Evolutionary conservation across 371 early-diverging fungal species (phyloP).

Genomic region (Quaeritorhiza haematococci): DNA sequence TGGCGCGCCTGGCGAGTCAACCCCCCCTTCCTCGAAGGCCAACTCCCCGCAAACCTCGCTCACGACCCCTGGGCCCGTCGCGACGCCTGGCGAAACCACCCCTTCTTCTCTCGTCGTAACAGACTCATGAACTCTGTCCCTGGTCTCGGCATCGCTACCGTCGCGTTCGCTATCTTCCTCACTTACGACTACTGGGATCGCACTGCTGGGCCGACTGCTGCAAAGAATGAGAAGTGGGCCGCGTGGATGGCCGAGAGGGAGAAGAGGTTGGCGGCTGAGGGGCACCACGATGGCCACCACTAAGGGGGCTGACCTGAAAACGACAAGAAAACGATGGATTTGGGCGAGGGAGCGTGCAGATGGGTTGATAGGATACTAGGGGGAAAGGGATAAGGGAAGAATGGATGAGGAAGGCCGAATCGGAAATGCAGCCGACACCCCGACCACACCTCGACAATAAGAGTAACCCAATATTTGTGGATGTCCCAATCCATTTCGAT

Average conservation of each 20-base stretch:
- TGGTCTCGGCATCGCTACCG: constrained; percentile 74
- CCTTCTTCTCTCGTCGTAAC: constrained; percentile 62
- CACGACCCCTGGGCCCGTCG: constrained; percentile 80
- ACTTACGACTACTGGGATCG: constrained; percentile 63
- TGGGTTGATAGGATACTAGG: too few relatives aligned
- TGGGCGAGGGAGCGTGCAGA: too few relatives aligned
- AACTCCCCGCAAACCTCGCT: constrained; percentile 15
- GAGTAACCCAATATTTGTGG: too few relatives aligned
- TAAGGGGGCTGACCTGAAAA: too few relatives aligned
- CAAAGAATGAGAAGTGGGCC: constrained; percentile 34
- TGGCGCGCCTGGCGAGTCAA: constrained; percentile 16
- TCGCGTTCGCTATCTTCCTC: constrained; percentile 73
- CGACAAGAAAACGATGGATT: too few relatives aligned
- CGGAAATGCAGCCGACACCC: too few relatives aligned
- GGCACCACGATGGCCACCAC: too few relatives aligned
- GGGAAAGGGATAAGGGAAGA: too few relatives aligned
- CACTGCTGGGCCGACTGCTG: constrained; percentile 30
- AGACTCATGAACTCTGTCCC: constrained; percentile 69
- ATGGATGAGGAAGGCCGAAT: too few relatives aligned
- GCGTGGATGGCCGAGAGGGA: constrained; percentile 37
- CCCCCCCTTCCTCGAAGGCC: constrained; percentile 28
- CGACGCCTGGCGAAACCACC: constrained; percentile 81
- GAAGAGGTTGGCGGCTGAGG: constrained; percentile 27
- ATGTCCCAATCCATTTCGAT: too few relatives aligned
- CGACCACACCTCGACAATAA: too few relatives aligned